Evolutionary conservation across 2,329 filamentous ascomycete genomes (phyloP), one percentile per base, ranked within the genome.

Genomic region (Aspergillus sp.): DNA sequence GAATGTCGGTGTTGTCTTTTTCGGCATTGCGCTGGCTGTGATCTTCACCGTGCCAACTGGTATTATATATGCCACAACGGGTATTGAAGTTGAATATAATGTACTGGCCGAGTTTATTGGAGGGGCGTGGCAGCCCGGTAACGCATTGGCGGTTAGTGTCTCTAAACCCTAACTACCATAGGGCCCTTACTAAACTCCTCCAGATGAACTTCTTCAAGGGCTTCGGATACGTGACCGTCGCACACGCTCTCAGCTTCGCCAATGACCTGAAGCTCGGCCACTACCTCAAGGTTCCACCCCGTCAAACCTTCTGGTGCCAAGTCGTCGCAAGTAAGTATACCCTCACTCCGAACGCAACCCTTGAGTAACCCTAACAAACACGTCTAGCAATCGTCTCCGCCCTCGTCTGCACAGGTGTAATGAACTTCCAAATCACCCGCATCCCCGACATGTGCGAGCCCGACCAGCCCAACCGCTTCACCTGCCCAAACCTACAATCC

Each of bases 31-130:
- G 3, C 31, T 61, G 5, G 55, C 54, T 6, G 23, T 61, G 11
- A 28, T 57, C 3, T 51, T 61, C 5, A 45, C 45, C 13, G 53
- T 61, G 22, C 59, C 59, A 1, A 57, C 55, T 15, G 59, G 59
- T n/a, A 61, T 61, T 30, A 55, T 61, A 19, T 57, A 61, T 28
- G 59, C 59, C 49, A 61, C 56, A 11, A 61, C 59, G 11, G 56
- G 56, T 7, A 57, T 56, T 8, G 38, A 53, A 13, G 59, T 61
- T 8, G 56, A 55, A 4, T 57, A 53, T 38, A 61, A 61, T 22
- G 54, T 61, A 2, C 50, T 61, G 3, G 53, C 59, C 6, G 59
- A 61, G 43, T 61, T 61, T 9, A 57, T 61, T 15, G 59, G 54
- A 8, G 59, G 59, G 4, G 50, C 55, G 7, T 55, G 54, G 54